Percentiles rank a stretch among this genome's conserved stretches.
Conservation (phyloP, 2,329 filamentous ascomycete species). For the Pseudogymnoascus sp. region DNA sequence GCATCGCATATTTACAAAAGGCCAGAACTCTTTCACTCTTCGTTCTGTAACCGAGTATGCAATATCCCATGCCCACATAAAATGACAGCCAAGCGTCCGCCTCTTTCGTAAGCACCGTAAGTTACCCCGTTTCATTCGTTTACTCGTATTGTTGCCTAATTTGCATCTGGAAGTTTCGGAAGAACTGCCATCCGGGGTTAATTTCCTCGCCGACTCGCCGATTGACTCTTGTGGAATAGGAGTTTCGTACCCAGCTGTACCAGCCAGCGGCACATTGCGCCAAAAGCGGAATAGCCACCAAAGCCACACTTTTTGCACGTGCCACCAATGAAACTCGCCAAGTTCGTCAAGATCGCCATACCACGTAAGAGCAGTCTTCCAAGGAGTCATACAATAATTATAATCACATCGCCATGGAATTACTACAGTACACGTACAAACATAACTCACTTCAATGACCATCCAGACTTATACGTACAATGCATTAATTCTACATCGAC, state of each 20-base stretch:
- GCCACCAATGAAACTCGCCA: background rate
- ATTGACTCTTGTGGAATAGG: background rate
- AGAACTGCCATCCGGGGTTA: background rate
- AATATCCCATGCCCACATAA: background rate
- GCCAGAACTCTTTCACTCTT: background rate
- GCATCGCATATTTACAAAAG: background rate
- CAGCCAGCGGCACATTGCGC: background rate
- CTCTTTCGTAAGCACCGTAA: background rate
- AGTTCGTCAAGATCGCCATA: background rate
- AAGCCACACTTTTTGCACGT: background rate
- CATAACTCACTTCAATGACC: background rate
- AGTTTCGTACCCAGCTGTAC: background rate
- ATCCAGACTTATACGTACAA: background rate
- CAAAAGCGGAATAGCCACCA: background rate
- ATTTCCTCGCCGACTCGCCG: background rate
- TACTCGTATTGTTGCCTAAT: background rate
- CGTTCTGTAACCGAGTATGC: background rate
- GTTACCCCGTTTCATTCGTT: background rate
- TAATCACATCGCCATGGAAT: background rate
- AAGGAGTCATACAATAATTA: background rate
- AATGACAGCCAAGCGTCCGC: constrained; percentile 2
- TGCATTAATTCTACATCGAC: constrained; percentile 10
- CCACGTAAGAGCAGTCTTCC: background rate
- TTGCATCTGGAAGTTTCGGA: background rate
- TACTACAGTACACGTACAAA: background rate